phyloP scores from a whole-genome alignment of 352 stramenopile genomes.

The Globisporangium yorkense region DNA sequence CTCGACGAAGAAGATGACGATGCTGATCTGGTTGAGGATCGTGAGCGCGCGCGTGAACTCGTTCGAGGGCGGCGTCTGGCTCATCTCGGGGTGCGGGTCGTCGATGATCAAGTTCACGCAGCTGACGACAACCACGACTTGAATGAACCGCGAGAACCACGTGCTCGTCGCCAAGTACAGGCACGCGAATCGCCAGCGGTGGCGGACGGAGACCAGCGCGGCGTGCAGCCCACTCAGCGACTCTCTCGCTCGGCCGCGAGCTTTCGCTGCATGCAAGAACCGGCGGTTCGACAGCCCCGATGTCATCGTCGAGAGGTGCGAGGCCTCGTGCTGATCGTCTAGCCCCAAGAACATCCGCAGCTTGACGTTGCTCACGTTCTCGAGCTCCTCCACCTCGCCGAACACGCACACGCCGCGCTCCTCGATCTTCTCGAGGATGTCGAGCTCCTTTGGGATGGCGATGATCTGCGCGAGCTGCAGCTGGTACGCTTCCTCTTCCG shows the following conservation, averaged over 20 bases:
- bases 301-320: not conserved
- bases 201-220: not conserved
- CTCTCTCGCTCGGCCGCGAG: not conserved
- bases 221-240: not conserved
- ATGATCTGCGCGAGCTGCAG: conserved; percentile 81
- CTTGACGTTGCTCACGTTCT: conserved; percentile 80
- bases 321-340: conserved; percentile 27
- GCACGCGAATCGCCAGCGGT: conserved; percentile 16
- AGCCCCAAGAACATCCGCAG: conserved; percentile 70
- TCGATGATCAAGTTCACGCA: conserved; percentile 68
- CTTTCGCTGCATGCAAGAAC: conserved; percentile 1
- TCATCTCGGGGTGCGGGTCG: conserved; percentile 64
- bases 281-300: conserved; percentile 7
- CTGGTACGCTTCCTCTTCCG: conserved; percentile 77
- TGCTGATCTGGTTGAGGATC: conserved; percentile 35
- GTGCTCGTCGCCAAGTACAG: conserved; percentile 20
- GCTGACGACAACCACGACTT: conserved; percentile 68
- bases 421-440: conserved; percentile 81
- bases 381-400: conserved; percentile 69
- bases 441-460: conserved; percentile 72
- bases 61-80: conserved; percentile 26
- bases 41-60: conserved; percentile 26
- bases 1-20: conserved; percentile 50
- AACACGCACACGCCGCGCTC: conserved; percentile 72
- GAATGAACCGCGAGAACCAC: conserved; percentile 52